phyloP scores from a whole-genome alignment of 2,329 filamentous ascomycete species.

The Penicillium hesseltinei region DNA sequence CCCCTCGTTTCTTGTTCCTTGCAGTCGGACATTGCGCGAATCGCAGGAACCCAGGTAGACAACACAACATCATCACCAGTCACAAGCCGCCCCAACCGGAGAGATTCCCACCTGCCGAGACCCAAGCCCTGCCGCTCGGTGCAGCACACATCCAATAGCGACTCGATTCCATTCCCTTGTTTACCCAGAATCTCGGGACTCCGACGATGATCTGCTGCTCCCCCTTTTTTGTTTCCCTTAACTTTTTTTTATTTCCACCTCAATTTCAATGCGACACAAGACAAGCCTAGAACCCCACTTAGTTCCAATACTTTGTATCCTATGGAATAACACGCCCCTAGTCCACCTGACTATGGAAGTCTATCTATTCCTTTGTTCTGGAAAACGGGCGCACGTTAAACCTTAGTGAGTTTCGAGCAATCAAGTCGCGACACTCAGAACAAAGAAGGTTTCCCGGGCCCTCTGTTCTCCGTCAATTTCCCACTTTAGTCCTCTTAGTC shows the following conservation, averaged over 20 bases:
- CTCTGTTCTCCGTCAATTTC: conserved; percentile 1
- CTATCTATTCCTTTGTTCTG: conserved; percentile 3
- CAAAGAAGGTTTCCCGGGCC: not conserved
- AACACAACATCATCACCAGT: conserved; percentile 15
- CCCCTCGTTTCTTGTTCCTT: conserved; percentile 19
- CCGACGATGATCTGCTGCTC: conserved; percentile 16
- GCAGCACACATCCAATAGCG: conserved; percentile 15
- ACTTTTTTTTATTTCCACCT: not conserved
- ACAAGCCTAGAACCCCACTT: not conserved
- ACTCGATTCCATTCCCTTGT: conserved; percentile 1
- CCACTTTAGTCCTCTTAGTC: not conserved
- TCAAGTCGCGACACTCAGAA: not conserved
- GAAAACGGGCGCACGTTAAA: conserved; percentile 1
- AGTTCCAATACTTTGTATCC: not conserved
- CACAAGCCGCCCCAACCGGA: conserved; percentile 17
- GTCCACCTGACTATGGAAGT: conserved; percentile 6
- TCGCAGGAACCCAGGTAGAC: conserved; percentile 14
- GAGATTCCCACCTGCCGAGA: conserved; percentile 16
- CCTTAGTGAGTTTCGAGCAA: not conserved
- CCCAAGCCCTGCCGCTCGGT: conserved; percentile 20
- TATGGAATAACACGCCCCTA: not conserved
- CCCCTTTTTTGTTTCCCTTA: conserved; percentile 8
- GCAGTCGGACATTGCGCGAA: conserved; percentile 14
- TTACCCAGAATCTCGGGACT: conserved; percentile 16
- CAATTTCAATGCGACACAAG: conserved; percentile 1